Evolutionary conservation across 306 rosid genomes (phyloP).

Genomic region (Vigna mungo): DNA sequence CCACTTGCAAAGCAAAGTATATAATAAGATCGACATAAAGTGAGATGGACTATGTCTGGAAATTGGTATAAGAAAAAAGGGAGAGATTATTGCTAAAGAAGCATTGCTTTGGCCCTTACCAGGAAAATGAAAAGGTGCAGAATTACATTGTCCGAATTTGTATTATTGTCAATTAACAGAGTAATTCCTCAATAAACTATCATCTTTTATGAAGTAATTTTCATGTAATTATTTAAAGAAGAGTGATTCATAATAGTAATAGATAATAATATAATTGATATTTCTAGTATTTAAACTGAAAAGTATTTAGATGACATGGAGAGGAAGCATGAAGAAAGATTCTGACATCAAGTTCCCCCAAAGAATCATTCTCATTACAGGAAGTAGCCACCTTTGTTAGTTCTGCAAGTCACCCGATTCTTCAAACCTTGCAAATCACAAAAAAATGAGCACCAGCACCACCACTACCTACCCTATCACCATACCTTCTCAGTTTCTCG

Average conservation of each 20-base stretch:
- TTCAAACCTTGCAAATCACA: neutral
- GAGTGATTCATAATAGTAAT: too few species aligned
- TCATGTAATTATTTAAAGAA: too few species aligned
- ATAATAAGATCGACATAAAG: constrained; percentile 60
- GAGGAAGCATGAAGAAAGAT: constrained; percentile 54
- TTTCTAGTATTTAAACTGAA: too few species aligned
- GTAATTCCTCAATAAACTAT: too few species aligned
- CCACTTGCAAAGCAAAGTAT: constrained; percentile 68
- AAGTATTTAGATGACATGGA: neutral
- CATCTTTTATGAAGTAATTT: too few species aligned
- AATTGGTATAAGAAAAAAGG: constrained; percentile 62
- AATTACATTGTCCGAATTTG: constrained; percentile 31
- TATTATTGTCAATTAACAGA: too few species aligned
- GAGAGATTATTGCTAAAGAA: constrained; percentile 55
- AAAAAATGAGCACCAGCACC: neutral
- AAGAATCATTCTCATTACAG: constrained; percentile 39
- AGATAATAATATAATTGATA: too few species aligned
- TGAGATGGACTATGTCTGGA: constrained; percentile 60
- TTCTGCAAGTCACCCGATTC: constrained; percentile 25
- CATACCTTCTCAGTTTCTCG: constrained; percentile 1
- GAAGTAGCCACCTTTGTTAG: constrained; percentile 11
- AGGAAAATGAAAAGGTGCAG: constrained; percentile 44
- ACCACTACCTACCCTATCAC: neutral
- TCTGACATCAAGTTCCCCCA: constrained; percentile 33
- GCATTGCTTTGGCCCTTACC: constrained; percentile 51